Base-by-base conservation (phyloP, 495 filamentous ascomycete genomes). In the Xylaria intraflava region DNA sequence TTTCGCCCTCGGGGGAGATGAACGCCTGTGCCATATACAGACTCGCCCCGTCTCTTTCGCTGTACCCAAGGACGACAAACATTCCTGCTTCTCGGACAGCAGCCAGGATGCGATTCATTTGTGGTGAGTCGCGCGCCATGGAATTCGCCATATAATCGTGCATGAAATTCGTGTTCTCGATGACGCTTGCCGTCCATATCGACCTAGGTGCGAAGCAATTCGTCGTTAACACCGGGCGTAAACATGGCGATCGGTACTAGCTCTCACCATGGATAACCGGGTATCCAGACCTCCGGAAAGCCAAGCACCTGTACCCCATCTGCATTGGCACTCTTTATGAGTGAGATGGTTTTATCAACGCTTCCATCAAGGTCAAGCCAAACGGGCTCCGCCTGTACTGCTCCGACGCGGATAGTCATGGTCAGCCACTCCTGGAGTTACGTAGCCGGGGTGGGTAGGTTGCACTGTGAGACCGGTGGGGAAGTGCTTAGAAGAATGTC, bases 11-110 rank as follows among this genome's bases (percentile, higher is more conserved):
- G 0, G 65, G 27, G 2, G 57, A 65, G 52, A 83, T 80, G 43
- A 78, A 69, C 1, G 68, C 69, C 58, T 85, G 81, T 0, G 79
- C 64, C 53, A 83, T 83, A 60, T 83, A 84, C 1, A 83, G 49
- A 4, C 73, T 75, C 33, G 68, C 58, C 10, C 69, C 61, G 20
- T 62, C 65, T 22, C 66, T 61, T 51, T 85, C 81, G 1, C 76
- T 75, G 58, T 79, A 82, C 0, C 81, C 80, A 0, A 84, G 62
- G 7, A 65, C 64, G 0, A 83, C 77, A 20, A 64, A 65, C 29
- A 83, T 79, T 0, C 61, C 56, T 38, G 77, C 65, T 36, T 65
- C 59, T 23, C 61, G 60, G 1, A 78, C 78, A 12, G 64, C 63
- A 16, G 51, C 53, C 3, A 67, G 64, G 52, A 85, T 80, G 6